A percentile compares a stretch with the other conserved stretches of the same genome.
These are phyloP conservation scores for Podila minutissima DNA, from an alignment of 192 early-diverging fungal genomes.

Conservation along the genomic window DNA sequence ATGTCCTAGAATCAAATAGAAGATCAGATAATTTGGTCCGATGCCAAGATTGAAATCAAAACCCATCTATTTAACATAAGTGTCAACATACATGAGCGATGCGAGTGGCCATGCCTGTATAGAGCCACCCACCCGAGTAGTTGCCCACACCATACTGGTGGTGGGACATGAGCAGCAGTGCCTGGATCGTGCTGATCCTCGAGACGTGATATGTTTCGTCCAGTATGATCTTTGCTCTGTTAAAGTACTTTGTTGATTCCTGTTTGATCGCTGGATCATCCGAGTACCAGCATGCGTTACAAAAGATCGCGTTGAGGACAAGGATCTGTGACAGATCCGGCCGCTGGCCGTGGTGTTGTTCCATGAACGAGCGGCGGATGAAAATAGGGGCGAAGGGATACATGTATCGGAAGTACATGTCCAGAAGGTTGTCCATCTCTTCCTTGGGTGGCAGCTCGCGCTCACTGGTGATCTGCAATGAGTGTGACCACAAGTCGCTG, in stretches of 20 bases:
- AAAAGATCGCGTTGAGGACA: conserved; percentile 66
- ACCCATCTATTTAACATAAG: not conserved
- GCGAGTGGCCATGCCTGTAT: conserved; percentile 63
- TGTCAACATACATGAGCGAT: conserved; percentile 59
- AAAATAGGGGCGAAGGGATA: conserved; percentile 78
- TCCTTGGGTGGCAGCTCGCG: conserved; percentile 66
- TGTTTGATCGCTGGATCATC: conserved; percentile 51
- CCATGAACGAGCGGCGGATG: conserved; percentile 60
- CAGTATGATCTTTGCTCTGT: conserved; percentile 75
- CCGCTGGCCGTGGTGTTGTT: conserved; percentile 18
- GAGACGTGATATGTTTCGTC: conserved; percentile 76
- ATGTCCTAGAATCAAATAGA: conserved; percentile 21
- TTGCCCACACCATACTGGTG: conserved; percentile 77
- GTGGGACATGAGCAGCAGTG: conserved; percentile 71
- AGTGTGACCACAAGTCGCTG: conserved; percentile 52
- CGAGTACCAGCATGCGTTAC: conserved; percentile 62
- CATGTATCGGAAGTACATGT: conserved; percentile 74
- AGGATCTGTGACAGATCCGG: conserved; percentile 54
- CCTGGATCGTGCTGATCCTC: conserved; percentile 68
- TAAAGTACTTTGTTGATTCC: conserved; percentile 62
- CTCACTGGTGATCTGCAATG: conserved; percentile 48
- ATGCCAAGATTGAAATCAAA: not conserved
- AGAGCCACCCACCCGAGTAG: conserved; percentile 77
- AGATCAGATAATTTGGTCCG: no score
- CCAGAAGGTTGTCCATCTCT: conserved; percentile 66